These are phyloP conservation scores for Hysterium pulicare DNA, from an alignment of 2,329 filamentous ascomycete genomes.

Conservation along the genomic window DNA sequence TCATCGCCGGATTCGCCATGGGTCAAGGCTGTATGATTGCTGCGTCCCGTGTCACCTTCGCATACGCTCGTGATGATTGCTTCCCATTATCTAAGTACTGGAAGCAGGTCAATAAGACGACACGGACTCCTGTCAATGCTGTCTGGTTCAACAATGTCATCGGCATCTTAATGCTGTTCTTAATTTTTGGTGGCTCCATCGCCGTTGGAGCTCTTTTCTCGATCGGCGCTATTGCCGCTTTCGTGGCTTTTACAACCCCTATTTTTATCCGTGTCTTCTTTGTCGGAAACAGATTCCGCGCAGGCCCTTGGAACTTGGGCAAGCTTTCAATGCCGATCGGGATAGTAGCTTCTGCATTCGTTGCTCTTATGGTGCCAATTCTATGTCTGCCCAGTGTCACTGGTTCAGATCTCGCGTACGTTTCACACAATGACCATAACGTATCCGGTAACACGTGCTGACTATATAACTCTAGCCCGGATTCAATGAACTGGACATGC, in stretches of 20 bases:
- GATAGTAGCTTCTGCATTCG: constrained; percentile 55
- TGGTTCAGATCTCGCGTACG: constrained; percentile 52
- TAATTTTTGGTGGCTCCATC: constrained; percentile 62
- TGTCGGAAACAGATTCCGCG: constrained; percentile 61
- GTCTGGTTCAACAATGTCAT: constrained; percentile 64
- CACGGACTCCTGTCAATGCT: constrained; percentile 66
- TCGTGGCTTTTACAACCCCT: constrained; percentile 58
- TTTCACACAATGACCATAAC: constrained; percentile 6
- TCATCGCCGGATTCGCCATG: constrained; percentile 68
- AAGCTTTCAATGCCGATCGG: constrained; percentile 57
- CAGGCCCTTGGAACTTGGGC: constrained; percentile 67
- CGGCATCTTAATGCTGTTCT: constrained; percentile 58
- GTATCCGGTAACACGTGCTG: not conserved
- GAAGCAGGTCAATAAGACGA: constrained; percentile 58
- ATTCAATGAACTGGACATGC: constrained; percentile 66
- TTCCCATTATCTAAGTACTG: constrained; percentile 60
- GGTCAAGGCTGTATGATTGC: constrained; percentile 71
- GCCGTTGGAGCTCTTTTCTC: constrained; percentile 67
- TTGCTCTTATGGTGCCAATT: constrained; percentile 65
- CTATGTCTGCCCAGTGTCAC: constrained; percentile 61
- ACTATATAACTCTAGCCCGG: constrained; percentile 27
- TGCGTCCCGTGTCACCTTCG: constrained; percentile 65
- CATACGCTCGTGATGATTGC: constrained; percentile 69
- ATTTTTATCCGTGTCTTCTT: constrained; percentile 59
- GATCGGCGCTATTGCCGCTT: constrained; percentile 66